Conservation (phyloP, 306 rosid genomes). For the Cucurbita pepo region DNA sequence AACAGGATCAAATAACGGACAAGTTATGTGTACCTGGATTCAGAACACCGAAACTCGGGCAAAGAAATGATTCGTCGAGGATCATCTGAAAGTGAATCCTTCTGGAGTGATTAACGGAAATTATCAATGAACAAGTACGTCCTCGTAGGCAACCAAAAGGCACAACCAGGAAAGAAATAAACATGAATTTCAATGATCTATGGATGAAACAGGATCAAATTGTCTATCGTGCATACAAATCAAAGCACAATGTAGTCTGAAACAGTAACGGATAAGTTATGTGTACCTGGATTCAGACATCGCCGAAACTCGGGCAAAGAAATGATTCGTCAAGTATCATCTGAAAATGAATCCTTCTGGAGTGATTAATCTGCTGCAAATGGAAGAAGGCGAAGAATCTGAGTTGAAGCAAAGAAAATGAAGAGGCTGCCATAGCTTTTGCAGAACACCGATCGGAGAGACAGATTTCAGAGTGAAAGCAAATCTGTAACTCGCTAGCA, state of each 20-base stretch:
- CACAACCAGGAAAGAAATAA: background rate
- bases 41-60: background rate
- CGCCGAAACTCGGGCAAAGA: background rate
- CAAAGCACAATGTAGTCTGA: background rate
- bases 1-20: background rate
- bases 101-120: background rate
- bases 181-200: background rate
- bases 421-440: background rate
- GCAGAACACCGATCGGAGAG: background rate
- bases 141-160: background rate
- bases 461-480: background rate
- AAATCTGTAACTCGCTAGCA: background rate
- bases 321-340: background rate
- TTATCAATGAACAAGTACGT: too few species aligned
- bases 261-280: too few species aligned
- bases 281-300: background rate
- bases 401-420: background rate
- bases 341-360: background rate
- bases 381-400: background rate
- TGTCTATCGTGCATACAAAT: background rate
- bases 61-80: background rate
- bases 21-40: background rate
- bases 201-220: background rate
- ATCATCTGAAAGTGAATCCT: background rate
- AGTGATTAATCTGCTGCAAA: background rate